phyloP scores from a whole-genome alignment of 768 basidiomycete species.

The Russula compacta region DNA sequence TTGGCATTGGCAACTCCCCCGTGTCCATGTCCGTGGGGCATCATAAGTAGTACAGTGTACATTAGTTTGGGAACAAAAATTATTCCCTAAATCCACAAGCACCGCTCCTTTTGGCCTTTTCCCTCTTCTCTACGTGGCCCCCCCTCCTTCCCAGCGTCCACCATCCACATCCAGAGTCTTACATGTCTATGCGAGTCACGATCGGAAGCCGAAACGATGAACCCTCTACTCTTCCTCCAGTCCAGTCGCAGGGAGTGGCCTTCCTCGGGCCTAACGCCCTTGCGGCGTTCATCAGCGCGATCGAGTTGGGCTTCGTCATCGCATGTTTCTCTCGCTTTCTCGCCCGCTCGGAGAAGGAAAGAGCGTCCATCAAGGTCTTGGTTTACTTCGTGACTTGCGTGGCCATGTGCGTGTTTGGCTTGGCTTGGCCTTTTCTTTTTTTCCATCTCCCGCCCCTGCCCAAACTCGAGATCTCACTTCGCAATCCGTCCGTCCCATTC shows the following conservation, averaged over 20 bases:
- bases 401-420: constrained; percentile 19
- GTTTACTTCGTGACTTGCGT: constrained; percentile 22
- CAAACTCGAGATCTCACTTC: background rate
- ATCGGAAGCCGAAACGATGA: background rate
- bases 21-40: too few species aligned
- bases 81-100: too few species aligned
- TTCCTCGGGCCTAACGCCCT: constrained; percentile 23
- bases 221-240: background rate
- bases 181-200: background rate
- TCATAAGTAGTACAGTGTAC: too few species aligned
- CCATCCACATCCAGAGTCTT: background rate
- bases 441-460: too few species aligned
- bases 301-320: constrained; percentile 24
- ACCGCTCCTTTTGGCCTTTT: too few species aligned
- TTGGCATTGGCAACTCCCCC: too few species aligned
- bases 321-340: constrained; percentile 23
- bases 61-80: too few species aligned
- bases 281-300: constrained; percentile 18
- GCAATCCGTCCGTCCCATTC: too few species aligned
- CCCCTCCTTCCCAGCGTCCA: too few species aligned
- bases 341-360: constrained; percentile 18
- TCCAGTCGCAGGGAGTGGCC: background rate
- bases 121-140: too few species aligned
- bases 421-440: too few species aligned
- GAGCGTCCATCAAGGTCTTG: constrained; percentile 14